Evolutionary conservation across 371 early-diverging fungal species (phyloP), one percentile per base, ranked within the genome.

Genomic region (Catenaria anguillulae): DNA sequence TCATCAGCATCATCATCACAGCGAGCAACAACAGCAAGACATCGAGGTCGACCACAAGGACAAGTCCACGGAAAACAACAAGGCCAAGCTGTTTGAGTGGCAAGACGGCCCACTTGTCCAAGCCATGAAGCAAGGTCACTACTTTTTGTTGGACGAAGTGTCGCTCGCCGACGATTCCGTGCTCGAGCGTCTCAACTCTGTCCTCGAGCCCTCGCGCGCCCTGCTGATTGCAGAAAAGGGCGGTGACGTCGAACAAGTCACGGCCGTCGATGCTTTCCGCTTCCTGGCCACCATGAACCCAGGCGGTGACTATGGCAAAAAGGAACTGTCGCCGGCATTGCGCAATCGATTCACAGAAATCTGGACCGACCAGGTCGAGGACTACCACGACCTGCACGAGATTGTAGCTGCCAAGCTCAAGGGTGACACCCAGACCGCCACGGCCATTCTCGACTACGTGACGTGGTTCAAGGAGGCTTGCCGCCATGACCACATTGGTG

Each of bases 201-300:
- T 99, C 0, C 77, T 99, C 5, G 99, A 99, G 66, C 90, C 97
- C 2, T 78, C 85, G 50, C 83, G 96, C 54, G 74, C 85, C 4
- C 73, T 99, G 23, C 88, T 92, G 52, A 75, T 99, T 35, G 90
- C 98, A 21, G 99, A 99, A 74, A 93, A 89, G 64, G 87, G 88
- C 56, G 78, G 75, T 46, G 75, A 81, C 23, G 81, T 86, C 34
- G 85, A 89, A 65, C 84, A 87, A 54, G 75, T 93, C 52, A 72
- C 70, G 56, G 93, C 84, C 4, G 73, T 72, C 33, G 73, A 76
- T 5, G 80, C 81, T 5, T 99, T 99, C 79, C 83, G 86, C 61
- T 93, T 99, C 70, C 73, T 98, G 59, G 99, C 99, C n/a, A 99
- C 99, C 2, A 99, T 99, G 99, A 99, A 99, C 75, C 99, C 99